A percentile compares a stretch with the other conserved stretches of the same genome.
phyloP scores from a whole-genome alignment of 129 eudicot genomes.

The Chrysanthemum lavandulifolium region DNA sequence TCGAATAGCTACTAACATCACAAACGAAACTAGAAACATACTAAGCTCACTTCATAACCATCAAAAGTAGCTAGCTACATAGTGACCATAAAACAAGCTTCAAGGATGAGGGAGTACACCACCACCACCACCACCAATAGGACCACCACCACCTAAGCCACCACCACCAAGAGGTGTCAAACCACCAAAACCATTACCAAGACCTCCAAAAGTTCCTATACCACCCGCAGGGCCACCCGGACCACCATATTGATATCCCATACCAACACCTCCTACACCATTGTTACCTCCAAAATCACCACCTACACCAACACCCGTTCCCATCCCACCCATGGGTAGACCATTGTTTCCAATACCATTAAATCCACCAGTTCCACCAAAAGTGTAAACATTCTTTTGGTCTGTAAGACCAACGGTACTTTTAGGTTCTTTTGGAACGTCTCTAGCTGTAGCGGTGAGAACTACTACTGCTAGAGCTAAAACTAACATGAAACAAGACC shows the following conservation, averaged over 20 bases:
- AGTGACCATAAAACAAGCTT: conserved; percentile 20
- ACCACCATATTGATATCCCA: conserved; percentile 41
- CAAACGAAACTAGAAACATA: conserved; percentile 20
- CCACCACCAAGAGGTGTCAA: conserved; percentile 38
- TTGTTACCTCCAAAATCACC: conserved; percentile 40
- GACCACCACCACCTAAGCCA: conserved; percentile 34
- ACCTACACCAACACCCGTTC: conserved; percentile 40
- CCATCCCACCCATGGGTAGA: conserved; percentile 41
- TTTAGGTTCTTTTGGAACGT: conserved; percentile 35
- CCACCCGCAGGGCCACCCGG: conserved; percentile 43
- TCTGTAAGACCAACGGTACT: conserved; percentile 26
- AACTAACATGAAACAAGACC: conserved; percentile 23
- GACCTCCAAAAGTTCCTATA: conserved; percentile 39
- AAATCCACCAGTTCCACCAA: conserved; percentile 40
- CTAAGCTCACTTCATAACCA: conserved; percentile 11
- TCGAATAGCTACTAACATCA: conserved; percentile 14
- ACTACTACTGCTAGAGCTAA: conserved; percentile 34
- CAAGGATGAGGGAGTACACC: conserved; percentile 37
- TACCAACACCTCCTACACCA: conserved; percentile 43
- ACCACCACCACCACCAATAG: conserved; percentile 31
- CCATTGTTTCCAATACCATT: conserved; percentile 42
- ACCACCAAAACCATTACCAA: conserved; percentile 37
- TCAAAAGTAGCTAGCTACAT: conserved; percentile 15
- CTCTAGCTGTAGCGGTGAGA: conserved; percentile 28
- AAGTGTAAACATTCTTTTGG: conserved; percentile 41